A percentile compares a stretch with the other conserved stretches of the same genome.
Evolutionary conservation across 1,139 yeast genomes (phyloP).

Genomic region (Suhomyces maxii): DNA sequence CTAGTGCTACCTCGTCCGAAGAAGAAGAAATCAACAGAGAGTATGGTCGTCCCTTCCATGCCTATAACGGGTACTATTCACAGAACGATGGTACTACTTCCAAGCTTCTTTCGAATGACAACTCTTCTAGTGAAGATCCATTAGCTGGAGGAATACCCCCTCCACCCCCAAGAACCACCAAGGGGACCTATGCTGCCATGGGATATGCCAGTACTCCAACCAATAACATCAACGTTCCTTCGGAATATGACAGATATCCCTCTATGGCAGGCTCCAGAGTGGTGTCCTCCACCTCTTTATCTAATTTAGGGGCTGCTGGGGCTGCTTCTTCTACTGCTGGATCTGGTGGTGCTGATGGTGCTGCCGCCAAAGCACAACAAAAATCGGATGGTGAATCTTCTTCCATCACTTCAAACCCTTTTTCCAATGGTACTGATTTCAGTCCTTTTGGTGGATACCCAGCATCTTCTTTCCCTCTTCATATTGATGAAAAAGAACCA

Average conservation of each 20-base stretch:
- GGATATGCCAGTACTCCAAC: constrained; percentile 7
- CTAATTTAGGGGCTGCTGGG: constrained; percentile 13
- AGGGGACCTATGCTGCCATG: constrained; percentile 4
- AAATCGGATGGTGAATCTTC: constrained; percentile 15
- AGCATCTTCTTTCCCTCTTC: constrained; percentile 29
- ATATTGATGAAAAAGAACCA: constrained; percentile 31
- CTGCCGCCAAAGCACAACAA: constrained; percentile 17
- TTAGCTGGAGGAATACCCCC: constrained; percentile 5
- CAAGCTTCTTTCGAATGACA: constrained; percentile 34
- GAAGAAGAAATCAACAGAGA: constrained; percentile 24
- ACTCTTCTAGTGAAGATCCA: constrained; percentile 25
- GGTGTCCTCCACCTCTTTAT: constrained; percentile 44
- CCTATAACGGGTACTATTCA: constrained; percentile 47
- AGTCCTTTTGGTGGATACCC: constrained; percentile 36
- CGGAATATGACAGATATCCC: constrained; percentile 61
- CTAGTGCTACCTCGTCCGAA: constrained; percentile 16
- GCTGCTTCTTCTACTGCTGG: constrained; percentile 17
- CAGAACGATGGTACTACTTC: constrained; percentile 43
- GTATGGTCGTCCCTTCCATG: constrained; percentile 42
- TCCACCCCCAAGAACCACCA: constrained; percentile 7
- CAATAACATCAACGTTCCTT: constrained; percentile 38
- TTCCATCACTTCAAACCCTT: constrained; percentile 15
- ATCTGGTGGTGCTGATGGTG: constrained; percentile 17
- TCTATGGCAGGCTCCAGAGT: constrained; percentile 50
- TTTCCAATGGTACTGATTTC: constrained; percentile 18